phyloP scores from a whole-genome alignment of 75 land plant genomes.

The Pinus taeda region DNA sequence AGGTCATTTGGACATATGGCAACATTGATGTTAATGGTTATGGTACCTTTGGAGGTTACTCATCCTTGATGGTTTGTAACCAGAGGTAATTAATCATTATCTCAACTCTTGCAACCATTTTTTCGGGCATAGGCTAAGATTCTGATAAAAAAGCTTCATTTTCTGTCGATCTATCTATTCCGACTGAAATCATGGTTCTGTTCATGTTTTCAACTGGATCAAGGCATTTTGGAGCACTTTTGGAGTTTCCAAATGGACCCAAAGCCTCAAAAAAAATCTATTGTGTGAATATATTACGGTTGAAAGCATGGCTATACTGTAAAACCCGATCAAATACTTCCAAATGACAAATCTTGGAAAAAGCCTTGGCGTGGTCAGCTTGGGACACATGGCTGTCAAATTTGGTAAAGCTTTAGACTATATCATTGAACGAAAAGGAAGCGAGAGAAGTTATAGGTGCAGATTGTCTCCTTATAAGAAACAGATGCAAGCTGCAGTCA shows the following conservation, averaged over 20 bases:
- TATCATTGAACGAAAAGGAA: no score
- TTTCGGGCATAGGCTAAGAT: no score
- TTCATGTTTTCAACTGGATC: no score
- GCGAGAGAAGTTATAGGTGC: constrained; percentile 35
- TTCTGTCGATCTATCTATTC: no score
- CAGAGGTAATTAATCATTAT: constrained; percentile 18
- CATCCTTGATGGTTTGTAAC: constrained; percentile 49
- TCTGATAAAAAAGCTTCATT: no score
- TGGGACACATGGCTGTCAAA: constrained; percentile 61
- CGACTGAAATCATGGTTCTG: no score
- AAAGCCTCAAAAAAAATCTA: no score
- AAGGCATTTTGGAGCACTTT: no score
- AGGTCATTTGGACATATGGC: constrained; percentile 46
- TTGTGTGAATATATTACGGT: no score
- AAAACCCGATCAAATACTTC: constrained; percentile 34
- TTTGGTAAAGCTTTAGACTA: constrained; percentile 58
- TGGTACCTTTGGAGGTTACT: constrained; percentile 74
- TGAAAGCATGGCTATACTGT: constrained; percentile 7
- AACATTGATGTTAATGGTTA: constrained; percentile 54
- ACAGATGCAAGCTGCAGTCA: constrained; percentile 37
- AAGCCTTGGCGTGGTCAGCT: constrained; percentile 45
- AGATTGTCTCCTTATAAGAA: constrained; percentile 30
- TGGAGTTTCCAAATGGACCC: no score
- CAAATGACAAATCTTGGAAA: constrained; percentile 25
- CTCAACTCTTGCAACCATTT: background rate